Conservation (phyloP, 2,329 filamentous ascomycete species). For the Venturia carpophila region DNA sequence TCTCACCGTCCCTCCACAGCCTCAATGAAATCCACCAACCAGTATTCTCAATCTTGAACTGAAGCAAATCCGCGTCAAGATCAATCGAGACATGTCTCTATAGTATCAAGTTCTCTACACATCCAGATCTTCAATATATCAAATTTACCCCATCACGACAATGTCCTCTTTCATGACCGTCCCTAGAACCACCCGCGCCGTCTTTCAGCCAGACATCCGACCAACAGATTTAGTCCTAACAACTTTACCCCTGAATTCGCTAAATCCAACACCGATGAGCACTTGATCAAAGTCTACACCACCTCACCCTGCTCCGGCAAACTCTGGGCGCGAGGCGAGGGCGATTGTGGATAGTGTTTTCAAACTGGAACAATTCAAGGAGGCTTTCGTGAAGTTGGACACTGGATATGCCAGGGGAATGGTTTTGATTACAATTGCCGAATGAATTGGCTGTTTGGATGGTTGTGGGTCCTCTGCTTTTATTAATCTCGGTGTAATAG, state of each 20-base stretch:
- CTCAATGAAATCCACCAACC: no score
- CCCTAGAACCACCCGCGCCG: slow-evolving; percentile 8
- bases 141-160: neutral
- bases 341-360: slow-evolving; percentile 15
- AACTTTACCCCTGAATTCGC: neutral
- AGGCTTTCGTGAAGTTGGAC: no score
- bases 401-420: no score
- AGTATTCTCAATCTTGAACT: no score
- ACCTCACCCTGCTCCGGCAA: slow-evolving; percentile 30
- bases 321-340: slow-evolving; percentile 26
- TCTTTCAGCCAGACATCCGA: slow-evolving; percentile 17
- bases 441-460: no score
- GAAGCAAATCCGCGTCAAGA: no score
- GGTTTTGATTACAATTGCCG: no score
- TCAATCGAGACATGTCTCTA: no score
- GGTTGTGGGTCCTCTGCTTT: no score
- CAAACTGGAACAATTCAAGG: no score
- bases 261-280: slow-evolving; percentile 15
- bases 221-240: slow-evolving; percentile 15
- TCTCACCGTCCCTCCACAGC: no score
- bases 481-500: no score
- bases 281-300: slow-evolving; percentile 29
- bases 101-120: neutral
- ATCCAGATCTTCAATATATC: neutral
- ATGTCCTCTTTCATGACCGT: slow-evolving; percentile 6